Conservation (phyloP, 2,329 filamentous ascomycete species). For the Fusarium foetens region DNA sequence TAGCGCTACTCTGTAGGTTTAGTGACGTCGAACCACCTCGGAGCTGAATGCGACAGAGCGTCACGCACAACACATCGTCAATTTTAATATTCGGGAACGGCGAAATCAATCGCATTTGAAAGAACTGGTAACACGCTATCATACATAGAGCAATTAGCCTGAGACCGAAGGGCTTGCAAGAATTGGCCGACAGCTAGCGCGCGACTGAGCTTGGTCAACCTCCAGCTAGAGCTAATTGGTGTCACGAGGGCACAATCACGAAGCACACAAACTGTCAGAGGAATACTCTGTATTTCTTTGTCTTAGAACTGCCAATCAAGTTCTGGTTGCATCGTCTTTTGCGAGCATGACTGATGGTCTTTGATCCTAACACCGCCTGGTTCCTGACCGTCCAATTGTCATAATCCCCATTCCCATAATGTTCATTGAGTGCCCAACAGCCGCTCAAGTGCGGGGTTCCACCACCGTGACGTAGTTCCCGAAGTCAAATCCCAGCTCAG, state of each 20-base stretch:
- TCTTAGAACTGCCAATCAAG: conserved; percentile 41
- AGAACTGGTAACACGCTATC: background rate
- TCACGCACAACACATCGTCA: conserved; percentile 11
- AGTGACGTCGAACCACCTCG: conserved; percentile 27
- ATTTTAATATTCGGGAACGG: background rate
- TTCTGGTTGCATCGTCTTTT: conserved; percentile 41
- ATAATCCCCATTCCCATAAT: conserved; percentile 43
- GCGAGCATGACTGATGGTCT: conserved; percentile 43
- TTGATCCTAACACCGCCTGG: conserved; percentile 47
- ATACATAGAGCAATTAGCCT: background rate
- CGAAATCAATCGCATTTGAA: background rate
- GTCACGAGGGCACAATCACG: conserved; percentile 17
- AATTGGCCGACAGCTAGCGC: background rate
- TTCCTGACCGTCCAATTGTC: conserved; percentile 49
- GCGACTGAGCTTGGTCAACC: background rate
- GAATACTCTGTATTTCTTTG: conserved; percentile 43
- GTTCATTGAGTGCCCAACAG: conserved; percentile 47
- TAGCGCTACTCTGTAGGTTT: background rate
- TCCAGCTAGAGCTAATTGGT: background rate
- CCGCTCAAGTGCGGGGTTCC: conserved; percentile 45
- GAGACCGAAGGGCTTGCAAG: background rate
- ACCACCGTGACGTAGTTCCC: conserved; percentile 43
- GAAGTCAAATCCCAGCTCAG: conserved; percentile 43
- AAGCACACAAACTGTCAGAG: conserved; percentile 22
- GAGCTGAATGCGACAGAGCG: conserved; percentile 3